These are phyloP conservation scores for Alternaria rosae DNA, from an alignment of 2,329 filamentous ascomycete species.

Conservation along the genomic window DNA sequence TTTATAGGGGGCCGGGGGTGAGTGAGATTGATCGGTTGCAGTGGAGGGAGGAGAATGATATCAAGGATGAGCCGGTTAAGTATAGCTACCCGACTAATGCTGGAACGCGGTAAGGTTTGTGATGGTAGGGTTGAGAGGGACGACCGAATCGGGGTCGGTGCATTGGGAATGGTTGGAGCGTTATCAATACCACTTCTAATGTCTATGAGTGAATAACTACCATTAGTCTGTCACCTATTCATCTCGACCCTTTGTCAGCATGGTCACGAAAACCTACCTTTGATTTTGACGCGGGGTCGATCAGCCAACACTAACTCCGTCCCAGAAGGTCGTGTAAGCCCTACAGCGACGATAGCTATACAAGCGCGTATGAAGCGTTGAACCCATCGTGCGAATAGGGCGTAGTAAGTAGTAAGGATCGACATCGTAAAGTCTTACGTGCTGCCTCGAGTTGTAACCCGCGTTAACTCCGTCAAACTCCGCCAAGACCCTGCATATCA, in stretches of 20 bases:
- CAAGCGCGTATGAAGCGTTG: not conserved
- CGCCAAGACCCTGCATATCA: not conserved
- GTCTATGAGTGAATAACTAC: not conserved
- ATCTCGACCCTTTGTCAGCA: not conserved
- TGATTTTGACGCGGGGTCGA: not conserved
- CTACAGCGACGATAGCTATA: not conserved
- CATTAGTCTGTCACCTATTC: not conserved
- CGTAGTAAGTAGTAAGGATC: too few species aligned
- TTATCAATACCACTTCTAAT: not conserved
- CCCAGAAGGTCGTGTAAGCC: not conserved
- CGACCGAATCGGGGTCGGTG: not conserved
- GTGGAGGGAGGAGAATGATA: constrained; percentile 59
- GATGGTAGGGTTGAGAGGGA: not conserved
- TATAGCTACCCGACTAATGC: constrained; percentile 18
- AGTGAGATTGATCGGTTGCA: constrained; percentile 60
- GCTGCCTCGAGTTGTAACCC: not conserved
- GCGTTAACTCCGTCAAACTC: not conserved
- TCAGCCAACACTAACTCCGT: not conserved
- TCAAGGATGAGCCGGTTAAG: constrained; percentile 24
- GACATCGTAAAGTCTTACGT: not conserved
- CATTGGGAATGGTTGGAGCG: not conserved
- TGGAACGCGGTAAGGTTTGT: constrained; percentile 15
- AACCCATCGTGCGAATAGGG: not conserved
- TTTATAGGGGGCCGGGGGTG: constrained; percentile 67
- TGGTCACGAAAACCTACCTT: not conserved